Base-by-base conservation (phyloP, 805 yeast species). In the Saturnispora hagleri region DNA sequence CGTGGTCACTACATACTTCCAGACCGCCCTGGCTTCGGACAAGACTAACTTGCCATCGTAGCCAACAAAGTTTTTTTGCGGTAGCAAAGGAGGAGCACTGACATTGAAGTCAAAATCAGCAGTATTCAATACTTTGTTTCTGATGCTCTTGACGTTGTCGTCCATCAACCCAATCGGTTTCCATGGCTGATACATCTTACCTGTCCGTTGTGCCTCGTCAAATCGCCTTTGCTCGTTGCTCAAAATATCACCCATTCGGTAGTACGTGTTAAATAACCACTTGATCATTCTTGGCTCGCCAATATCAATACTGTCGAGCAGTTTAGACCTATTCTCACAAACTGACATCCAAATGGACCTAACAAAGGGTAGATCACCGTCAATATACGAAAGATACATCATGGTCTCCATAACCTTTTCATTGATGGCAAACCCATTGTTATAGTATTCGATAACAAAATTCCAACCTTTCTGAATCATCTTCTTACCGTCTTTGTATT, bases 11-110 rank as follows among this genome's bases (percentile, higher is more conserved):
- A 79, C 68, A 58, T 74, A 81, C 2, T 76, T 74, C 82, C 95
- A 79, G 5, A 91, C 53, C 0, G 97, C 97, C 53, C 80, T 74
- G 0, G 91, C 80, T 66, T 91, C 98, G 0, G 84, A 81, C 43
- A 85, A 51, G 1, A 87, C 67, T 55, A 80, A 75, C 22, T 58
- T 54, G 4, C 70, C 61, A 20, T 57, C 58, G 1, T 45, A 13
- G 27, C 47, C 53, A 13, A 63, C 55, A 3, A 69, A 55, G 1
- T 59, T 58, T 8, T 86, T 62, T 0, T 71, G 58, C 1, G 79
- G 61, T 1, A 96, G 90, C 42, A 91, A 68, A 52, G 91, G 78
- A 3, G 97, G 97, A 2, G 89, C 79, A 13, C 70, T 60, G 2
- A n/a, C 40, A 46, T 63, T 56, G 55, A 67, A 67, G 15, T 55